Evolutionary conservation across 73 alveolate genomes (phyloP).

Genomic region (Blepharisma japonicum): DNA sequence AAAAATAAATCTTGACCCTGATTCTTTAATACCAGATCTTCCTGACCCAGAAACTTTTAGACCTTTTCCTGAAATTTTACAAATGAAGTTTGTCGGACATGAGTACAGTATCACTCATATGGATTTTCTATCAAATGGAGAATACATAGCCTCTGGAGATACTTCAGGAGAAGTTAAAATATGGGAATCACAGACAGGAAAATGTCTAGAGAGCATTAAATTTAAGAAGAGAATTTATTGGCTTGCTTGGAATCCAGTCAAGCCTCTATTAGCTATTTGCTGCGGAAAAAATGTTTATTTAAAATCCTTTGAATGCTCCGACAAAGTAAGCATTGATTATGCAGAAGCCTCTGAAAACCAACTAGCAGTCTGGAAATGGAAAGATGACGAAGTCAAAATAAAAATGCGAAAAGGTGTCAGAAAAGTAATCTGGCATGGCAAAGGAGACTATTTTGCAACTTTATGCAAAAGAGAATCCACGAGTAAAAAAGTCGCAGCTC

Average conservation of each 20-base stretch:
- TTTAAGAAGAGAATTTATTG: constrained; percentile 31
- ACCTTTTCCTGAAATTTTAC: constrained; percentile 93
- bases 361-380: constrained; percentile 34
- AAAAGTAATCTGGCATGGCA: constrained; percentile 67
- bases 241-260: constrained; percentile 24
- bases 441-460: constrained; percentile 95
- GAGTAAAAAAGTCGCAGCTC: constrained; percentile 79
- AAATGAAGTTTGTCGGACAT: constrained; percentile 80
- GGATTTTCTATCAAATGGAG: constrained; percentile 38
- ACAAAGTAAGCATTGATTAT: background rate
- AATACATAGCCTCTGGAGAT: constrained; percentile 49
- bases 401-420: constrained; percentile 44
- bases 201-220: background rate
- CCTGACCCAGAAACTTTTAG: constrained; percentile 93
- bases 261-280: constrained; percentile 5
- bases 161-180: constrained; percentile 39
- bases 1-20: constrained; percentile 86
- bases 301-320: constrained; percentile 38
- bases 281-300: constrained; percentile 9
- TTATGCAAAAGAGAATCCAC: constrained; percentile 77
- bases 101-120: constrained; percentile 33
- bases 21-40: constrained; percentile 89
- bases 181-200: background rate
- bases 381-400: constrained; percentile 31
- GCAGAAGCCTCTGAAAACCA: constrained; percentile 19